These are phyloP conservation scores for Agroathelia rolfsii DNA, from an alignment of 1,284 basidiomycete species.

Conservation along the genomic window DNA sequence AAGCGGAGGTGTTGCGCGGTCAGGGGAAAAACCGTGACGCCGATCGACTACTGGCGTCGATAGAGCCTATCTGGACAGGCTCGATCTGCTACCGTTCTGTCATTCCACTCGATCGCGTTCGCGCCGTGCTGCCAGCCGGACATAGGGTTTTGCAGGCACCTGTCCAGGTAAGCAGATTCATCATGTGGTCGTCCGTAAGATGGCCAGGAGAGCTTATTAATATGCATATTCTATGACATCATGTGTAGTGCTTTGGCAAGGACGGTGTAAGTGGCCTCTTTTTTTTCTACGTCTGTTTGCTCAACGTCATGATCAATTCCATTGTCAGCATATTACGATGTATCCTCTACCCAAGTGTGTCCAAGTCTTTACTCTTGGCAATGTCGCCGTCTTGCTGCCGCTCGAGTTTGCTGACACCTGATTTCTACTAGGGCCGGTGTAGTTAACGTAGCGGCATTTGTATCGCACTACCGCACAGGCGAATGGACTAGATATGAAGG, in stretches of 20 bases:
- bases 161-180: constrained; percentile 23
- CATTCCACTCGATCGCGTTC: constrained; percentile 22
- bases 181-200: not conserved
- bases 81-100: constrained; percentile 25
- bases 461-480: constrained; percentile 26
- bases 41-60: constrained; percentile 11
- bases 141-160: constrained; percentile 27
- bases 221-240: too few relatives aligned
- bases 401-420: too few relatives aligned
- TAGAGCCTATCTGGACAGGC: constrained; percentile 28
- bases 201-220: too few relatives aligned
- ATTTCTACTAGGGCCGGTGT: too few relatives aligned
- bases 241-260: constrained; percentile 30
- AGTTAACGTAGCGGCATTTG: constrained; percentile 40
- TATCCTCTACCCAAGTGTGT: too few relatives aligned
- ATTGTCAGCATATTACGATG: too few relatives aligned
- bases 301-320: too few relatives aligned
- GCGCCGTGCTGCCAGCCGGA: constrained; percentile 18
- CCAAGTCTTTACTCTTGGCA: too few relatives aligned
- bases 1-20: constrained; percentile 10
- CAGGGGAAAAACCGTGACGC: constrained; percentile 12
- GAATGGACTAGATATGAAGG: constrained; percentile 32
- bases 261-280: constrained; percentile 25
- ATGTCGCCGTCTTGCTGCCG: too few relatives aligned
- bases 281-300: too few relatives aligned